Percentiles rank a stretch among this genome's conserved stretches.
phyloP scores from a whole-genome alignment of 345 rosid species.

The Pugionium dolabratum region DNA sequence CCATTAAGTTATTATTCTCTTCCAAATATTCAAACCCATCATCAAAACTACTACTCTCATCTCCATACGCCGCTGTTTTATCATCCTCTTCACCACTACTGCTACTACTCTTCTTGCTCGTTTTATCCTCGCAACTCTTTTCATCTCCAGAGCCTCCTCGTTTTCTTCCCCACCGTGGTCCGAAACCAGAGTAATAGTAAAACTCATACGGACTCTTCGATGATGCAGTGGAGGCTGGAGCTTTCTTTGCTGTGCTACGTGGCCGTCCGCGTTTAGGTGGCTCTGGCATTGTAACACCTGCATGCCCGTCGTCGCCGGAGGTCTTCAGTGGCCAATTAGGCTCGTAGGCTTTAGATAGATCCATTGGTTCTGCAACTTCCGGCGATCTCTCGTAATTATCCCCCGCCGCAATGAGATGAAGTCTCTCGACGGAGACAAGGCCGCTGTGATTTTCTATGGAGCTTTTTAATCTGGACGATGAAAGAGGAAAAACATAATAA shows the following conservation, averaged over 20 bases:
- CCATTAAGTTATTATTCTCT: slow-evolving; percentile 48
- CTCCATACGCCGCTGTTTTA: slow-evolving; percentile 29
- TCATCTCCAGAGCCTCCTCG: slow-evolving; percentile 48
- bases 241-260: slow-evolving; percentile 44
- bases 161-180: slow-evolving; percentile 80
- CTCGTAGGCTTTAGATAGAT: slow-evolving; percentile 35
- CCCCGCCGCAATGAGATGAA: slow-evolving; percentile 42
- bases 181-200: slow-evolving; percentile 95
- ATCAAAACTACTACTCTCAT: slow-evolving; percentile 23
- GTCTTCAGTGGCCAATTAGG: slow-evolving; percentile 41
- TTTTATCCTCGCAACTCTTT: slow-evolving; percentile 6
- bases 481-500: not conserved
- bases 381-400: slow-evolving; percentile 36
- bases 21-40: slow-evolving; percentile 33
- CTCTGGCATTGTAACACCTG: slow-evolving; percentile 4
- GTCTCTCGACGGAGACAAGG: slow-evolving; percentile 50
- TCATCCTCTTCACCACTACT: slow-evolving; percentile 1
- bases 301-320: slow-evolving; percentile 23
- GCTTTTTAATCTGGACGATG: slow-evolving; percentile 14
- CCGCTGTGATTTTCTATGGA: slow-evolving; percentile 39
- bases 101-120: slow-evolving; percentile 14
- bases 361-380: slow-evolving; percentile 13
- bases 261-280: slow-evolving; percentile 45
- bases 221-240: slow-evolving; percentile 33
- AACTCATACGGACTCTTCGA: slow-evolving; percentile 62